phyloP scores from a whole-genome alignment of 1,284 basidiomycete species.

The Phellopilus nigrolimitatus region DNA sequence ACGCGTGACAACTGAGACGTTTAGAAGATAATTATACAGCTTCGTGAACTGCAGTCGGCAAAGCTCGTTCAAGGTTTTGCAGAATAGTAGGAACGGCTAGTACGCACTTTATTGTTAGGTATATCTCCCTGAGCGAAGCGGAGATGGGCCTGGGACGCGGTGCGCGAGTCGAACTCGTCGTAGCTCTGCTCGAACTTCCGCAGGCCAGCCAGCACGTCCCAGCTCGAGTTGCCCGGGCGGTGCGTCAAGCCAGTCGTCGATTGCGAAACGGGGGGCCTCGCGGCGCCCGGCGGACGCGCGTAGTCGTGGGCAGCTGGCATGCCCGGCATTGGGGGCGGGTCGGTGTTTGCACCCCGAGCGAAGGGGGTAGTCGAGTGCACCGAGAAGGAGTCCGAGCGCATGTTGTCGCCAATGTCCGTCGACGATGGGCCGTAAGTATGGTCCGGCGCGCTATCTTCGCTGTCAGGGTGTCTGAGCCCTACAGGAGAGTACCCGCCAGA shows the following conservation, averaged over 20 bases:
- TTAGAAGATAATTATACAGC: constrained; percentile 72
- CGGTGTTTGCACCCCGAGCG: constrained; percentile 2
- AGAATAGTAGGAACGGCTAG: constrained; percentile 6
- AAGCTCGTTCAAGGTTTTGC: constrained; percentile 1
- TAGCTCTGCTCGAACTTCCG: constrained; percentile 53
- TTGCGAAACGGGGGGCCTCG: constrained; percentile 1
- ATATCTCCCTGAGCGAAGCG: constrained; percentile 61
- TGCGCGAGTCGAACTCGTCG: constrained; percentile 54
- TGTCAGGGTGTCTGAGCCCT: constrained; percentile 3
- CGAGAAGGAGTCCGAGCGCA: constrained; percentile 18
- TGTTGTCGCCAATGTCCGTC: constrained; percentile 7
- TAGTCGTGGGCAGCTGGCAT: constrained; percentile 10
- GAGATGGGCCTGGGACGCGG: constrained; percentile 49
- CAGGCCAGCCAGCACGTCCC: constrained; percentile 51
- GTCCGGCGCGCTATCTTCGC: not conserved
- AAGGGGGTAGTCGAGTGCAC: constrained; percentile 16
- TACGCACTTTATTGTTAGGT: constrained; percentile 47
- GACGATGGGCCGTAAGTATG: not conserved
- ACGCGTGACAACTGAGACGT: constrained; percentile 72
- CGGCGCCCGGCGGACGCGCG: not conserved
- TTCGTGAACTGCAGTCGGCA: constrained; percentile 40
- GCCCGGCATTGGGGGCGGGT: constrained; percentile 2
- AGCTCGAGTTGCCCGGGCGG: constrained; percentile 32
- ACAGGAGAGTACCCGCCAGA: constrained; percentile 1
- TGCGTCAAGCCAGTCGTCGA: constrained; percentile 10